Percentiles rank a stretch among this genome's conserved stretches.
Evolutionary conservation across 192 early-diverging fungal species (phyloP).

Genomic region (Podila horticola): DNA sequence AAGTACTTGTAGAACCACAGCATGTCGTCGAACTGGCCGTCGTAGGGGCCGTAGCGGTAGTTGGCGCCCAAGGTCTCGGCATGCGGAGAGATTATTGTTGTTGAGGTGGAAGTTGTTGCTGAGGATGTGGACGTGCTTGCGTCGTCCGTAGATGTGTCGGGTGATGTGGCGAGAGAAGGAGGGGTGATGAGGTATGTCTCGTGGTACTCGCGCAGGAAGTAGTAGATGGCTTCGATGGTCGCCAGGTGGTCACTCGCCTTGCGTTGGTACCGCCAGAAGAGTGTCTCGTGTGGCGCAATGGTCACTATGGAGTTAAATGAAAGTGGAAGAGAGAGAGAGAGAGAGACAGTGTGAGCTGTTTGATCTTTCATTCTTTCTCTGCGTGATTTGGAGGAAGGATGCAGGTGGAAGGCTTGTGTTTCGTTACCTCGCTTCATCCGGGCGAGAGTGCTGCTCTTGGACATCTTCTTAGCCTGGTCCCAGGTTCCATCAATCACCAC

Average conservation of each 20-base stretch:
- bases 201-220: conserved; percentile 86
- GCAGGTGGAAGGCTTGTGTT: too few relatives aligned
- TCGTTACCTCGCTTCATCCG: conserved; percentile 43
- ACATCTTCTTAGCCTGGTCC: conserved; percentile 80
- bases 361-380: too few relatives aligned
- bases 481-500: conserved; percentile 98
- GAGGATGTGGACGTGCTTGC: neutral
- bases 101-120: neutral
- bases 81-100: conserved; percentile 30
- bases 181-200: conserved; percentile 55
- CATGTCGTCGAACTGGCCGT: conserved; percentile 87
- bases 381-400: too few relatives aligned
- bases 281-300: conserved; percentile 76
- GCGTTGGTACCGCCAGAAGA: conserved; percentile 94
- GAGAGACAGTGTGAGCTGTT: neutral
- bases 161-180: neutral
- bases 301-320: conserved; percentile 68
- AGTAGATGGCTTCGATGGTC: conserved; percentile 97
- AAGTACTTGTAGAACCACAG: conserved; percentile 93
- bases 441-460: conserved; percentile 31
- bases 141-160: neutral
- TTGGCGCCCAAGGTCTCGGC: conserved; percentile 29
- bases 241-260: conserved; percentile 79
- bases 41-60: conserved; percentile 57
- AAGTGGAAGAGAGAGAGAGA: neutral